A percentile compares a stretch with the other conserved stretches of the same genome.
Conservation (phyloP, 177 flowering plant species). For the Telopea speciosissima region DNA sequence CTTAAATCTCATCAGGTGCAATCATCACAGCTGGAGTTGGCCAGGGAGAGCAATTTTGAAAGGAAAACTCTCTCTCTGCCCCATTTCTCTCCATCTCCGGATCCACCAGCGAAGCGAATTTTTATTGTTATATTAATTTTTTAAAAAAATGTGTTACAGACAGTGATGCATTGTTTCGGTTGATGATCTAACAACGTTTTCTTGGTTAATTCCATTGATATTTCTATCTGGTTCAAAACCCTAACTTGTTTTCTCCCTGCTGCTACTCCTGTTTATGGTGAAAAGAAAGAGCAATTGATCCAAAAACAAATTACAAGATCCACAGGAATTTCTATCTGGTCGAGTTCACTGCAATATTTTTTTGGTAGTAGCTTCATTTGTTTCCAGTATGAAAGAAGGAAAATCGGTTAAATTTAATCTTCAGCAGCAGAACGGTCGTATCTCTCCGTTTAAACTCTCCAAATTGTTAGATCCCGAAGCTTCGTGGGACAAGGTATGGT, state of each 20-base stretch:
- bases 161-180: too few relatives aligned
- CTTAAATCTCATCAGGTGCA: too few relatives aligned
- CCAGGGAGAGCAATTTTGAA: too few relatives aligned
- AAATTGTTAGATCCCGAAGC: slow-evolving; percentile 93
- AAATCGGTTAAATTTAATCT: slow-evolving; percentile 47
- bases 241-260: slow-evolving; percentile 9
- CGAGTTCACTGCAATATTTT: not conserved
- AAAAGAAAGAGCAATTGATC: slow-evolving; percentile 3
- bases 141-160: too few relatives aligned
- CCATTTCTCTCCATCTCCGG: too few relatives aligned
- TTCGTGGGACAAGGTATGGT: slow-evolving; percentile 90
- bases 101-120: too few relatives aligned
- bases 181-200: too few relatives aligned
- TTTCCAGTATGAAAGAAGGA: slow-evolving; percentile 48
- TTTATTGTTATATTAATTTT: too few relatives aligned
- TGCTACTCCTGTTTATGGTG: not conserved
- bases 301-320: not conserved
- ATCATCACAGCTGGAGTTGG: too few relatives aligned
- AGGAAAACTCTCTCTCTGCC: too few relatives aligned
- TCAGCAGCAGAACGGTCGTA: slow-evolving; percentile 54
- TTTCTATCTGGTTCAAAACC: slow-evolving; percentile 13
- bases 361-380: not conserved
- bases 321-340: not conserved
- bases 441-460: slow-evolving; percentile 57
- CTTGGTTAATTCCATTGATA: not conserved